Base-by-base conservation (phyloP, 257 asterid species). In the Ehretia macrophylla region DNA sequence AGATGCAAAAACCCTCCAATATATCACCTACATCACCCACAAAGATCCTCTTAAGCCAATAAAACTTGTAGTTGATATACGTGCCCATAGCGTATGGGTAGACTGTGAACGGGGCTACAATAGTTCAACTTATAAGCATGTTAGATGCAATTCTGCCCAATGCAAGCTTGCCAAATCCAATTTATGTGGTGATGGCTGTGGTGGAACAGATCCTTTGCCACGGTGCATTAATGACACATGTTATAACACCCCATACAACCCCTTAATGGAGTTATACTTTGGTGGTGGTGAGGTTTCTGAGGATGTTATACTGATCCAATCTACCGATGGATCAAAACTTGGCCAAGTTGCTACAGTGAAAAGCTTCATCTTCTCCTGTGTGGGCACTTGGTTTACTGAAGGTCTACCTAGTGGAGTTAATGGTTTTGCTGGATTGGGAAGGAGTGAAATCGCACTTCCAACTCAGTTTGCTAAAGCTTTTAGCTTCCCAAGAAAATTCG, bases 141-240 rank as follows among this genome's bases (percentile, higher is more conserved):
- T 27, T 4, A 39, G 8, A 6, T 64, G 62, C 18, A 54, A 55
- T 8, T 64, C 68, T 0, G 48, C 38, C 16, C 21, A 12, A 17
- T 64, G 68, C 17, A 16, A 39, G 2, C 21, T 55, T 23, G 21
- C 68, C 37, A 55, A 44, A 0, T 44, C 68, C 11, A 9, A 38
- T 39, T 10, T 14, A 5, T 63, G 68, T 22, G 53, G 55, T 23
- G 18, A 40, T 16, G 17, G 54, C 38, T 1, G 49, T 8, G 32
- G 49, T 17, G 3, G 5, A 10, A 0, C 10, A 42, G 18, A 13
- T 0, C 8, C n/a, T n/a, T 51, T 19, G 56, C 56, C 56, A 16
- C 32, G 69, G 23, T 64, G 69, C 49, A 64, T 23, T 35, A 55
- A 23, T 8, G 37, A 64, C 12, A 44, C 62, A 6, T 64, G 69